Base-by-base conservation (phyloP, 1,139 yeast genomes). In the Lodderomyces theae region DNA sequence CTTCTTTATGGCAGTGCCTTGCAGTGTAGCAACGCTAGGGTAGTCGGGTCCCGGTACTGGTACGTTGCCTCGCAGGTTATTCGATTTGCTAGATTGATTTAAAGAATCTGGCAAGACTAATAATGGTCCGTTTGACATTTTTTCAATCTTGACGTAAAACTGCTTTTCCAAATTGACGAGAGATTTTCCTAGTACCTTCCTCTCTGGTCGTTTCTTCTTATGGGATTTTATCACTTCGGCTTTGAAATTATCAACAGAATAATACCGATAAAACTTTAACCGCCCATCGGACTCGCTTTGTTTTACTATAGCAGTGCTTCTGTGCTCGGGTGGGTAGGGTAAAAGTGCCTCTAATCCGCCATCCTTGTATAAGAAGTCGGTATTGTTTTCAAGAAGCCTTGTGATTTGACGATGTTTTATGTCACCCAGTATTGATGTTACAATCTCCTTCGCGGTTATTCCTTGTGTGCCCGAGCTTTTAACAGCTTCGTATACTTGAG, bases 241-340 rank as follows among this genome's bases (percentile, higher is more conserved):
- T n/a, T 38, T 38, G 15, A 30, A 40, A n/a, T 37, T 34, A 1
- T 32, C 38, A 37, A 37, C 40, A 6, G 43, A 72, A 47, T 82
- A 80, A 50, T 86, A 81, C 31, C 95, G 68, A 56, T 79, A 86
- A 51, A 79, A 86, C 52, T 86, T 85, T 48, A 74, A 69, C 50
- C 88, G 80, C 0, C 95, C 94, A 45, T 79, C 80, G 49, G 81
- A 80, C 52, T 86, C 94, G 45, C 81, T 78, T 21, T 82, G 82
- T 44, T 86, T 69, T 1, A 84, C 71, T 2, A 87, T 61, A 1
- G 74, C 48, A 9, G 52, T 41, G 3, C 57, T 48, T 6, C 50
- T 51, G 41, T 61, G 58, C 16, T 54, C 52, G 32, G 63, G 66
- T 5, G 51, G 47, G 32, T 51, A 50, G 7, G 46, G 45, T 36